Evolutionary conservation across 148 eudicot species (phyloP).

Genomic region (Suaeda aralocaspica): DNA sequence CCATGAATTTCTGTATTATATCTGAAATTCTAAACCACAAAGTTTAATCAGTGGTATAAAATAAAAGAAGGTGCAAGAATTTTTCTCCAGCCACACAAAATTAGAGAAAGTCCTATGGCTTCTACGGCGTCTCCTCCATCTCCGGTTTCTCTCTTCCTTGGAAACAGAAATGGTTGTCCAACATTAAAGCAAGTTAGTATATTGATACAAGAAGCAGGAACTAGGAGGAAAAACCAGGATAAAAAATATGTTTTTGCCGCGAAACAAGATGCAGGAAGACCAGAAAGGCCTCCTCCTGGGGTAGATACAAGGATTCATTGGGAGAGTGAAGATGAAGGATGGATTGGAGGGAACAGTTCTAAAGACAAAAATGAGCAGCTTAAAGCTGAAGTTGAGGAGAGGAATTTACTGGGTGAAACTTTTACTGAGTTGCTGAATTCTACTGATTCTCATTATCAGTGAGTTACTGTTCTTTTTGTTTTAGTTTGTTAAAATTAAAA

Average conservation of each 20-base stretch:
- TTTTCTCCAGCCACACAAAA: background rate
- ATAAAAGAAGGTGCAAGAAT: constrained; percentile 13
- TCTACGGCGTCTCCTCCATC: constrained; percentile 40
- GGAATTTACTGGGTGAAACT: constrained; percentile 41
- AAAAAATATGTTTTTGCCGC: constrained; percentile 27
- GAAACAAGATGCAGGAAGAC: constrained; percentile 29
- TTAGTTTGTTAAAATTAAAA: background rate
- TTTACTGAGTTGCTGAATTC: constrained; percentile 71
- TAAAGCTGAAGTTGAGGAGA: constrained; percentile 38
- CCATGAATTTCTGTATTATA: background rate
- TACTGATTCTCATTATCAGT: constrained; percentile 83
- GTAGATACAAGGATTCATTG: constrained; percentile 86
- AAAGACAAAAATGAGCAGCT: constrained; percentile 24
- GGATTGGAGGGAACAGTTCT: constrained; percentile 58
- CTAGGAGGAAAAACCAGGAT: constrained; percentile 9
- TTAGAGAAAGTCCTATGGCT: constrained; percentile 36
- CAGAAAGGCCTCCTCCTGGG: constrained; percentile 42
- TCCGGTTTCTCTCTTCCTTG: constrained; percentile 32
- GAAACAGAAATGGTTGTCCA: constrained; percentile 16
- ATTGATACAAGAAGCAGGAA: constrained; percentile 13
- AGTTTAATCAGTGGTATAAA: constrained; percentile 11
- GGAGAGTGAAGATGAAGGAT: constrained; percentile 81
- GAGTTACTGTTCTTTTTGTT: constrained; percentile 10
- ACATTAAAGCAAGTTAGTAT: background rate
- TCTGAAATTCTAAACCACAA: constrained; percentile 22